Evolutionary conservation across 768 basidiomycete genomes (phyloP), one percentile per base, ranked within the genome.

Genomic region (Mrakia frigida): DNA sequence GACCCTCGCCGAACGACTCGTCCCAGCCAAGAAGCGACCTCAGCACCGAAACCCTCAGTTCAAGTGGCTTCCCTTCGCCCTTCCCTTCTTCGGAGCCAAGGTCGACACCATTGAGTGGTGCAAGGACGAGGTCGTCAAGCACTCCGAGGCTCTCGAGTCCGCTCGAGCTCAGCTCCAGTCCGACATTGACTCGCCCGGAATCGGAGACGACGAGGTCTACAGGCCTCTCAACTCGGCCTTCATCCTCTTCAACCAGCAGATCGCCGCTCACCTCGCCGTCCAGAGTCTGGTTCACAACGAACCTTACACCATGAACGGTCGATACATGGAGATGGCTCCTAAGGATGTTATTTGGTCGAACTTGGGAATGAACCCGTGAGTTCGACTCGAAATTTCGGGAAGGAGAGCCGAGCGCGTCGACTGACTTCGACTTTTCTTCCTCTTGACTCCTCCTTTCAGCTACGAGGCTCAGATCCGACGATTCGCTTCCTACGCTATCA

Each of bases 51-150:
- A 95, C 9, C 87, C 82, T 83, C 25, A 81, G 76, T 88, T 86
- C 61, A 79, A 79, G 83, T 87, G 75, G 86, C 84, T 73, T 7
- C 83, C 86, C 35, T 81, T 88, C 67, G 87, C 88, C 0, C 85
- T 84, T 1, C 82, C 83, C 0, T 83, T 96, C 35, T 81, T 82
- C 25, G 97, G 97, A 11, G 83, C 92, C 82, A 91, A 96, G 83
- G 94, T 98, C 23, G 97, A 98, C 84, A 88, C 91, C 3, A 94
- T 98, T 81, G 90, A 94, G 2, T 97, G 94, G 94, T 89, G 90
- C 28, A 86, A 92, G 41, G 85, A 87, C 28, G 91, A 94, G 84
- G 92, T 97, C 74, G 83, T 85, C 0, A 81, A 84, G 41, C 82
- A 87, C 33, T 87, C 87, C 52, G 78, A 74, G 2, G 81, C 81